Base-by-base conservation (phyloP, 2,329 filamentous ascomycete species). In the Colletotrichum eleusines region DNA sequence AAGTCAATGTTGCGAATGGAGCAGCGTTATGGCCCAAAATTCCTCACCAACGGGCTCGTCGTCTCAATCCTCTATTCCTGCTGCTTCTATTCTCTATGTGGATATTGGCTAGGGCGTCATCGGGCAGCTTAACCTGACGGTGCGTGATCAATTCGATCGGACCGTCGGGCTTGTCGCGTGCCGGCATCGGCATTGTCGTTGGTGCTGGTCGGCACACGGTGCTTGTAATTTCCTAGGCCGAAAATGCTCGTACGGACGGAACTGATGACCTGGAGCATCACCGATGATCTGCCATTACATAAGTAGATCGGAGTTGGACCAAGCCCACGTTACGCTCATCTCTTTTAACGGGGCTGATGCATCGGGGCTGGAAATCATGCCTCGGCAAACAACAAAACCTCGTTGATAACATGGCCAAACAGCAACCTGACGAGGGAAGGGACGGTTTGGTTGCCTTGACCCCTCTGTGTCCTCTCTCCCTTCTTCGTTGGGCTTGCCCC, bases 401-500 rank as follows among this genome's bases (percentile, higher is more conserved):
- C 31, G 46, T 33, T 16, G 58, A 38, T 23, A 14, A 33, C 9
- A 38, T 9, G 11, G 20, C 18, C 11, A 61, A n/a, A 46, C 16
- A 26, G 5, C 26, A 55, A 55, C n/a, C n/a, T 12, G 53, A 26
- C 5, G 59, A 51, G 23, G 18, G 44, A 61, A 38, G 18, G 50
- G 28, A 35, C n/a, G 44, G 48, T n/a, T 11, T 28, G 12, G 23
- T 20, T 20, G 40, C 14, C 35, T 48, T 31, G 31, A 33, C 57
- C 28, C 33, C 20, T 14, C 28, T 4, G 18, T 50, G 16, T 42
- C 12, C 38, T 51, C 33, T n/a, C 40, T 44, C 23, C 44, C 31
- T 66, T 53, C 42, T 68, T 53, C 48, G 38, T n/a, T 38, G n/a
- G n/a, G 57, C 61, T 66, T 59, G 48, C 66, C 55, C 16, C 55